A percentile compares a stretch with the other conserved stretches of the same genome.
phyloP scores from a whole-genome alignment of 2,329 filamentous ascomycete species.

The Fusarium sacchari region DNA sequence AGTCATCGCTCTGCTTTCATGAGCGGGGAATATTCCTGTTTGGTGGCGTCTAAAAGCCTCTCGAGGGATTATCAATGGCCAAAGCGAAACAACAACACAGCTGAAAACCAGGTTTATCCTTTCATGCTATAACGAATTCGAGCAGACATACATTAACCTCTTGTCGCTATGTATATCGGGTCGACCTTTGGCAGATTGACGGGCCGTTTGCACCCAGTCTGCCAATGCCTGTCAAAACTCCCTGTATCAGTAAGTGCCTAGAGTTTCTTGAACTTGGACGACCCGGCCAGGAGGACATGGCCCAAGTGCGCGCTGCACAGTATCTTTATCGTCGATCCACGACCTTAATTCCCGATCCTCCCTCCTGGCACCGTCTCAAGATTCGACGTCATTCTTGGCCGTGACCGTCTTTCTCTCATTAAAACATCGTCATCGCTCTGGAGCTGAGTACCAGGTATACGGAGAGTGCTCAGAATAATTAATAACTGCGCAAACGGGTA shows the following conservation, averaged over 20 bases:
- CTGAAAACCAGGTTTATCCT: slow-evolving; percentile 16
- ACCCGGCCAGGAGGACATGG: slow-evolving; percentile 1
- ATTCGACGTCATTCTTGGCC: slow-evolving; percentile 41
- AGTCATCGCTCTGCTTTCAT: slow-evolving; percentile 19
- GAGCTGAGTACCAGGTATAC: slow-evolving; percentile 18
- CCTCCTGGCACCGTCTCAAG: slow-evolving; percentile 25
- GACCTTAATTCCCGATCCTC: slow-evolving; percentile 41
- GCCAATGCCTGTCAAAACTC: not conserved
- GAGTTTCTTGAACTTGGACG: not conserved
- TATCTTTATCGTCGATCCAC: slow-evolving; percentile 44
- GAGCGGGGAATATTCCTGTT: slow-evolving; percentile 32
- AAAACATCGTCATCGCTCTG: slow-evolving; percentile 34
- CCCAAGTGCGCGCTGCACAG: slow-evolving; percentile 17
- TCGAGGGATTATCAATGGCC: slow-evolving; percentile 10
- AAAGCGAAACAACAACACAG: slow-evolving; percentile 4
- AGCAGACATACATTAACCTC: slow-evolving; percentile 17
- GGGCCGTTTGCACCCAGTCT: not conserved
- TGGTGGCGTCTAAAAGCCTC: slow-evolving; percentile 19
- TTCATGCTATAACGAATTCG: slow-evolving; percentile 10
- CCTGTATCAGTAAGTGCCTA: slow-evolving; percentile 3
- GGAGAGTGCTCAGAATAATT: not conserved
- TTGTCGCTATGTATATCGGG: not conserved
- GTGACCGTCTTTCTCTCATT: slow-evolving; percentile 24
- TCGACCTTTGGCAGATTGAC: slow-evolving; percentile 4
- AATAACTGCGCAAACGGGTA: slow-evolving; percentile 8